A percentile compares a stretch with the other conserved stretches of the same genome.
Conservation (phyloP, 164 flowering plant genomes). For the Chimonanthus praecox region DNA sequence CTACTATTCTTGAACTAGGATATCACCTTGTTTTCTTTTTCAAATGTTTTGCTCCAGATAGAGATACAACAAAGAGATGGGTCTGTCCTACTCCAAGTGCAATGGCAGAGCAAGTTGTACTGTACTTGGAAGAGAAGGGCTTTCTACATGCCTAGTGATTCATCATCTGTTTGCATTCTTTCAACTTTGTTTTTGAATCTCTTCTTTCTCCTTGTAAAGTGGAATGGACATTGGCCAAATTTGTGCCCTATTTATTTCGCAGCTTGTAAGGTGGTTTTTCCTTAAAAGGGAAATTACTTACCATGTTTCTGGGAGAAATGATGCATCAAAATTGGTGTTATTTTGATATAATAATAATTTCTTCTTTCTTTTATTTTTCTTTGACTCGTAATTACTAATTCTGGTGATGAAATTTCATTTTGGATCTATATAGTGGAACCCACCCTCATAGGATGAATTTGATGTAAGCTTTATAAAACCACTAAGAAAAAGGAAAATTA, state of each 20-base stretch:
- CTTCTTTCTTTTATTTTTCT: too few species aligned
- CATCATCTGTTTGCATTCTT: background rate
- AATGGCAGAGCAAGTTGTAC: conserved; percentile 57
- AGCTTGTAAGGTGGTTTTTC: background rate
- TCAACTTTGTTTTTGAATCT: background rate
- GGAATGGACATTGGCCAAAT: background rate
- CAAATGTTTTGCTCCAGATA: conserved; percentile 36
- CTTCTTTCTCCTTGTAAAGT: conserved; percentile 4
- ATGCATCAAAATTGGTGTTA: background rate
- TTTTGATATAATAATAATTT: too few species aligned
- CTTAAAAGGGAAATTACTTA: too few species aligned
- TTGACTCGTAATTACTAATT: too few species aligned
- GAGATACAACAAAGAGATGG: conserved; percentile 37
- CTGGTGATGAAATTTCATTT: too few species aligned
- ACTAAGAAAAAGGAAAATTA: too few species aligned
- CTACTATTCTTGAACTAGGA: background rate
- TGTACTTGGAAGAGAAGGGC: conserved; percentile 68
- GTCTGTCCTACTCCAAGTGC: conserved; percentile 44
- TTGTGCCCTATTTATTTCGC: background rate
- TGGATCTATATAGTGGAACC: too few species aligned
- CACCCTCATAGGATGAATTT: too few species aligned
- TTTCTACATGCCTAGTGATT: conserved; percentile 40
- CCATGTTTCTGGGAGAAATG: background rate
- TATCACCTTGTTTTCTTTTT: background rate
- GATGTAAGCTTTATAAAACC: too few species aligned